Base-by-base conservation (phyloP, 306 rosid species). In the Citrullus mucosospermus region DNA sequence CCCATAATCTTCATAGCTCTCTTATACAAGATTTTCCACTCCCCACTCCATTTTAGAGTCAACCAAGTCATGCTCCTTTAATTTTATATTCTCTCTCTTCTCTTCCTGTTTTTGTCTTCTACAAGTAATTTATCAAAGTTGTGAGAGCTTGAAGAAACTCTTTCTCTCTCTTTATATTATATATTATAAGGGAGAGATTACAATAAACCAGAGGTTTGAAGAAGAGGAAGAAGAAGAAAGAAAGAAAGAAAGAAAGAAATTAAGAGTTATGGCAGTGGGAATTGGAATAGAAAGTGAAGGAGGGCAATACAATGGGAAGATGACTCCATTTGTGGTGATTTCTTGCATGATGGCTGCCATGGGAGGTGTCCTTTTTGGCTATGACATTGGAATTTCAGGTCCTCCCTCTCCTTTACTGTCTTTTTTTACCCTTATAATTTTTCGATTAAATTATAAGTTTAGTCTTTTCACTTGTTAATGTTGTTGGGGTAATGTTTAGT, bases 321-420 rank as follows among this genome's bases (percentile, higher is more conserved):
- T 73, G 61, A 73, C 61, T 73, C 9, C 28, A 14, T 73, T 51
- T 73, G 77, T 73, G 25, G 44, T 51, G 13, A 3, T 73, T 9
- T 73, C 77, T 9, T 73, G 77, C 9, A 73, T 73, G 77, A 73
- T 73, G 77, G 77, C 77, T 25, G 61, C 77, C 77, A 73, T 73
- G 77, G 77, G 77, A 50, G 77, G 77, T 73, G 16, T 73, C 51
- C 59, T 73, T 12, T 73, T 73, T 50, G 77, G 77, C 77, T 73
- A 73, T 50, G 77, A 73, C 28, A 73, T 73, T 30, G 77, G 77
- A 73, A 73, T 48, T 73, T 73, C 77, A 51, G 77, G 77, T 72
- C 0, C 32, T 62, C 50, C 9, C 1, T 44, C 13, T 44, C 16
- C 11, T 48, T 48, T 48, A 12, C 12, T 3, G 1, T 48, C 16